Conservation (phyloP, 176 grass and related monocot genomes). For the Oryza nivara region DNA sequence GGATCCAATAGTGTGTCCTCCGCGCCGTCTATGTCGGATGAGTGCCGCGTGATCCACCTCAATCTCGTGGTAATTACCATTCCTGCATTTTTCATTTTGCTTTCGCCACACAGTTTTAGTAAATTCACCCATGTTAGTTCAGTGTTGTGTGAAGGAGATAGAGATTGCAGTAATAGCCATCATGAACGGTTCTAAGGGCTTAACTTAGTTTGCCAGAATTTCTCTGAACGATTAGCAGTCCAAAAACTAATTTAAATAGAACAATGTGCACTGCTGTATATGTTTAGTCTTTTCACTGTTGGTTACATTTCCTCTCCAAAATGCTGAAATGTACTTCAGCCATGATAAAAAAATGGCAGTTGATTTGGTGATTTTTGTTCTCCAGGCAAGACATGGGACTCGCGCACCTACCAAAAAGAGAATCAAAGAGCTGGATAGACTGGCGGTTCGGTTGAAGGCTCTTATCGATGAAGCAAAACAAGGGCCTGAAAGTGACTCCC, state of each 20-base stretch:
- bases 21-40: constrained; percentile 52
- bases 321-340: neutral
- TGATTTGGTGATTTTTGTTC: neutral
- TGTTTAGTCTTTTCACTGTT: neutral
- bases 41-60: constrained; percentile 78
- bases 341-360: too few species aligned
- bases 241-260: neutral
- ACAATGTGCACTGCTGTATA: neutral
- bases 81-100: neutral
- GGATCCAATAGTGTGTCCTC: constrained; percentile 31
- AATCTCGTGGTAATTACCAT: constrained; percentile 73
- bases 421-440: constrained; percentile 81
- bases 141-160: constrained; percentile 7
- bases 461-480: constrained; percentile 62
- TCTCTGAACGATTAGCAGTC: neutral
- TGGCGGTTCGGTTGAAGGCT: constrained; percentile 53
- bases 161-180: neutral
- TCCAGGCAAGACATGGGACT: constrained; percentile 88
- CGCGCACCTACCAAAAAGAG: constrained; percentile 85
- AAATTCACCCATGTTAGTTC: neutral
- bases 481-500: constrained; percentile 30
- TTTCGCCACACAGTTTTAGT: neutral
- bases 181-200: neutral
- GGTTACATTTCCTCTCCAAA: neutral
- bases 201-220: constrained; percentile 8